Evolutionary conservation across 805 yeast genomes (phyloP), one percentile per base, ranked within the genome.

Genomic region (Suhomyces sp.): DNA sequence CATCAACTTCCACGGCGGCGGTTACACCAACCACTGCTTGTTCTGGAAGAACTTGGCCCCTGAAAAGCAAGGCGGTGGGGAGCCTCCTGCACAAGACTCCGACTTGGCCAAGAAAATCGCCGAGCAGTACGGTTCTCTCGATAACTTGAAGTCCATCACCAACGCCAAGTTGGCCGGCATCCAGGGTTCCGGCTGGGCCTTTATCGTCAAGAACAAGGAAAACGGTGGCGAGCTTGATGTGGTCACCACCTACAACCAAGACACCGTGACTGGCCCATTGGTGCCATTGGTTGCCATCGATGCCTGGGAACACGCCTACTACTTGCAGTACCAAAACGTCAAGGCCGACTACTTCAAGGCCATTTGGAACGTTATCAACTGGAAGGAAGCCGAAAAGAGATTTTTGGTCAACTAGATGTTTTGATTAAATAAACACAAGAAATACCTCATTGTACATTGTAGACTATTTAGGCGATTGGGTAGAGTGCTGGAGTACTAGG

Each of bases 271-370:
- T 47, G 88, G 89, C 47, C 69, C 82, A 8, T 79, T 83, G 69
- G 76, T 81, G 46, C 96, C 97, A 45, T 74, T 91, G 64, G 80
- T 91, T 52, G 97, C 96, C 51, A 88, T 90, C 67, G 97, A 90
- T 64, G 96, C 96, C 55, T 90, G 97, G 97, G 97, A 90, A 74
- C 97, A 90, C 68, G 97, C 97, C 51, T 90, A 90, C 80, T 90
- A 90, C 81, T 80, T 91, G 73, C 97, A 90, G 74, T 90, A 90
- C 79, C 86, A 88, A 77, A 90, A 90, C 77, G 91, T 86, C 68
- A 90, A 91, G 80, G 96, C 72, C 45, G 96, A 90, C 67, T 90
- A 91, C 78, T 90, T 91, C 83, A 85, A 88, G 74, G 93, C 96
- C 57, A 88, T 90, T 73, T 90, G 97, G 97, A 87, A 88, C 65